Evolutionary conservation across 805 yeast genomes (phyloP).

Genomic region (Starmerella tilneyi): DNA sequence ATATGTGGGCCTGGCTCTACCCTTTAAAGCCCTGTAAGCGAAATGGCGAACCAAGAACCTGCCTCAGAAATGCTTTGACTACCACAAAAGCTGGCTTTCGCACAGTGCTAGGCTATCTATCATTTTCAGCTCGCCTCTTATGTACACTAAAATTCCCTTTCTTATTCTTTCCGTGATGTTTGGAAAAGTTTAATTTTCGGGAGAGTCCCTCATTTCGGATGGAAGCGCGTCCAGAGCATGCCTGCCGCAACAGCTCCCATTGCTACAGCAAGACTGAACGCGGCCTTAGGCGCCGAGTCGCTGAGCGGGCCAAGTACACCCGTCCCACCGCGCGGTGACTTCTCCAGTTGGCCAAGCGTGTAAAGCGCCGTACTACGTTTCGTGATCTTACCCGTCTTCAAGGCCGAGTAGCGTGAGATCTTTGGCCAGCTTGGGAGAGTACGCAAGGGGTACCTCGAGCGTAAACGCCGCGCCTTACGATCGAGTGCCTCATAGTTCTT

Average conservation of each 20-base stretch:
- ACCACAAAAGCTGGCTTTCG: too few species aligned
- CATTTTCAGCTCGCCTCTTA: too few species aligned
- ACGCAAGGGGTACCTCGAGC: constrained; percentile 22
- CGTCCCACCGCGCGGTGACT: not conserved
- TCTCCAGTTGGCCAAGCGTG: constrained; percentile 17
- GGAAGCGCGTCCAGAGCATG: constrained; percentile 15
- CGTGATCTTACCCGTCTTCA: constrained; percentile 25
- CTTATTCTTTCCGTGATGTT: too few species aligned
- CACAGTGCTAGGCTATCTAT: too few species aligned
- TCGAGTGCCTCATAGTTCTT: constrained; percentile 21
- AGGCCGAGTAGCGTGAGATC: constrained; percentile 32
- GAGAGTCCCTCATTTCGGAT: not conserved
- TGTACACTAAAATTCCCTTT: too few species aligned
- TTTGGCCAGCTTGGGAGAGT: constrained; percentile 22
- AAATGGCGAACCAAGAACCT: too few species aligned
- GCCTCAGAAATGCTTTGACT: too few species aligned
- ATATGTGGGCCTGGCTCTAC: too few species aligned
- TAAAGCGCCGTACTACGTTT: constrained; percentile 16
- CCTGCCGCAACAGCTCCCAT: constrained; percentile 19
- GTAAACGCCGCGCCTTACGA: constrained; percentile 17
- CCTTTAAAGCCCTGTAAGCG: too few species aligned
- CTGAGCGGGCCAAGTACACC: not conserved
- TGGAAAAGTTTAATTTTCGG: too few species aligned
- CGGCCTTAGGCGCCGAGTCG: constrained; percentile 7
- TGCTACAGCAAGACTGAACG: constrained; percentile 13